phyloP scores from a whole-genome alignment of 1,139 yeast species.

The Eremothecium sinecaudum region DNA sequence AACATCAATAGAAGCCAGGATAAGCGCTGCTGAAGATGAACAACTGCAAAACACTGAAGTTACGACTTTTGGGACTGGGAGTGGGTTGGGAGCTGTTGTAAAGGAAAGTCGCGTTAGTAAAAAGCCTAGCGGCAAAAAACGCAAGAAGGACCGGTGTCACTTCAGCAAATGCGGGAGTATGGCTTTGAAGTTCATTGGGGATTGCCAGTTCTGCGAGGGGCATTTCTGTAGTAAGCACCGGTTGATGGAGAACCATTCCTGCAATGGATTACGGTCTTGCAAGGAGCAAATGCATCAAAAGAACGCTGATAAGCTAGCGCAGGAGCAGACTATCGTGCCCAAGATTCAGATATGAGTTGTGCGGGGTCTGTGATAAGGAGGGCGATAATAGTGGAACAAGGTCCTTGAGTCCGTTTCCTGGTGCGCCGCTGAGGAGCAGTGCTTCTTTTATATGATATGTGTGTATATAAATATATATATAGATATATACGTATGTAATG shows the following conservation, averaged over 20 bases:
- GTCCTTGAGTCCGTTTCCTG: no score
- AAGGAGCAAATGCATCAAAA: conserved; percentile 70
- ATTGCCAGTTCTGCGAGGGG: conserved; percentile 78
- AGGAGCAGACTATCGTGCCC: conserved; percentile 39
- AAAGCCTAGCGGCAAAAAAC: conserved; percentile 27
- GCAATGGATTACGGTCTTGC: conserved; percentile 70
- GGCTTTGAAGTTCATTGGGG: conserved; percentile 79
- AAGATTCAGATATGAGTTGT: conserved; percentile 35
- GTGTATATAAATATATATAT: no score
- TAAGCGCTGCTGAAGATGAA: no score
- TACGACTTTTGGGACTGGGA: no score
- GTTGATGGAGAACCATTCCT: conserved; percentile 73
- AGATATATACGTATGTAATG: not conserved
- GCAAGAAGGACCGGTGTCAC: conserved; percentile 55
- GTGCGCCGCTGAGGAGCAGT: no score
- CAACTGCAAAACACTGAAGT: no score
- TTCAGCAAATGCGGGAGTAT: conserved; percentile 52
- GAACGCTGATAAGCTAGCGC: conserved; percentile 38
- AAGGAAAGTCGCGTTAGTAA: conserved; percentile 9
- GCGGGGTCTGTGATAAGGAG: no score
- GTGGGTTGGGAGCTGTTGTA: no score
- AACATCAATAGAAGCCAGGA: no score
- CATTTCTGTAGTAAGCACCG: conserved; percentile 84
- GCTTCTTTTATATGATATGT: no score
- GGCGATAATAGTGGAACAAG: no score